These are phyloP conservation scores for Pseudocercospora ulei DNA, from an alignment of 2,329 filamentous ascomycete genomes.

Conservation along the genomic window DNA sequence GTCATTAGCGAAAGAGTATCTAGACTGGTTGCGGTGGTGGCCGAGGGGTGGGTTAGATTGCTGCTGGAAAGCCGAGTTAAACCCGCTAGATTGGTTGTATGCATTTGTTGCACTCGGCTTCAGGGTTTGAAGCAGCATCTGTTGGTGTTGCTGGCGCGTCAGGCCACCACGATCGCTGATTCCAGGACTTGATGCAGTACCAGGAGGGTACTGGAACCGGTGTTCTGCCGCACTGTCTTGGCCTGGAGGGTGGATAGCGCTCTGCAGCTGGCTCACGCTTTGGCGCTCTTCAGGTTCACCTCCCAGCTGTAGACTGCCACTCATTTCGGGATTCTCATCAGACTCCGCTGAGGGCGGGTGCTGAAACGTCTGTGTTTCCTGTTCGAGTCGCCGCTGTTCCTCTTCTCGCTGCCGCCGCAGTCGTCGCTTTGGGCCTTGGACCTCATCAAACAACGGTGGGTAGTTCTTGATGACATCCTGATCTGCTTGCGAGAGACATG, in stretches of 20 bases:
- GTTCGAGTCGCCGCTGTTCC: constrained; percentile 46
- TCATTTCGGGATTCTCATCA: constrained; percentile 65
- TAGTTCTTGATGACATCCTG: constrained; percentile 48
- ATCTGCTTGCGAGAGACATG: constrained; percentile 42
- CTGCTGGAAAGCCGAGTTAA: constrained; percentile 33
- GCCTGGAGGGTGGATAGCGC: constrained; percentile 58
- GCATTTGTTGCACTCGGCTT: constrained; percentile 42
- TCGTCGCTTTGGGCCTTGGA: constrained; percentile 71
- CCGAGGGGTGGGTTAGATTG: constrained; percentile 36
- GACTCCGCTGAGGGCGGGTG: constrained; percentile 42
- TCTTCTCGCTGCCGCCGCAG: constrained; percentile 58
- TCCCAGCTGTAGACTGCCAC: constrained; percentile 77
- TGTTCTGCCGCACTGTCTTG: constrained; percentile 29
- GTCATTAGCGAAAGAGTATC: constrained; percentile 81
- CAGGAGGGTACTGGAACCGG: constrained; percentile 29
- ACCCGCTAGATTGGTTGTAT: constrained; percentile 38
- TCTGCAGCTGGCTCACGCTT: constrained; percentile 50
- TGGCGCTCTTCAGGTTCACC: constrained; percentile 77
- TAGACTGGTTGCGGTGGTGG: constrained; percentile 73
- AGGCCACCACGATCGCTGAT: constrained; percentile 61
- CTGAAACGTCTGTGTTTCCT: constrained; percentile 43
- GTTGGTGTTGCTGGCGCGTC: constrained; percentile 69
- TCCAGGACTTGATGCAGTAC: constrained; percentile 46
- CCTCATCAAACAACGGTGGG: constrained; percentile 72
- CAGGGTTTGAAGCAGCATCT: constrained; percentile 53